Conservation (phyloP, 139 green algal species). For the Penium margaritaceum region DNA sequence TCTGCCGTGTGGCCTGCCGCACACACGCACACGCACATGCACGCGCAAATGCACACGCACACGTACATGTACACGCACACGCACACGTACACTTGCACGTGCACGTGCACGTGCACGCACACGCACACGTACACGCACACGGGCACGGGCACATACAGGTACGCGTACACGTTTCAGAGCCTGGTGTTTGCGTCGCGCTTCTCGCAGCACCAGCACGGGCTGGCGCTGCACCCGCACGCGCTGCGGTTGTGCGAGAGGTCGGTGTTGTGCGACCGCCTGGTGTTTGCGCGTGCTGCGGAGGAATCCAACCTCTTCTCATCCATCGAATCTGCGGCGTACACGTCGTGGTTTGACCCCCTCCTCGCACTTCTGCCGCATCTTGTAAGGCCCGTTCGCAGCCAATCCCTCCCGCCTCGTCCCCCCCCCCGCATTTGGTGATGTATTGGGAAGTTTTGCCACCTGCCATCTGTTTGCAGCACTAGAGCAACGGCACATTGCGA, state of each 20-base stretch:
- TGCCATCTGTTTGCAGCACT: no score
- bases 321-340: slow-evolving; percentile 77
- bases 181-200: slow-evolving; percentile 83
- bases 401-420: background rate
- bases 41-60: no score
- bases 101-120: no score
- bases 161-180: slow-evolving; percentile 93
- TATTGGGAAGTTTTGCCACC: no score
- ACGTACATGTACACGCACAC: no score
- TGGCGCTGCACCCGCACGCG: slow-evolving; percentile 15
- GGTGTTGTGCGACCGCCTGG: slow-evolving; percentile 87
- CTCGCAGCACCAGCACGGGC: slow-evolving; percentile 44
- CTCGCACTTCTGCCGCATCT: slow-evolving; percentile 53
- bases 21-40: no score
- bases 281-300: slow-evolving; percentile 84
- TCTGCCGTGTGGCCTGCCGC: no score
- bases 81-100: no score
- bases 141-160: slow-evolving; percentile 50
- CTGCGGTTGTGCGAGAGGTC: slow-evolving; percentile 79
- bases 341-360: slow-evolving; percentile 57
- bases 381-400: slow-evolving; percentile 20
- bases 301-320: slow-evolving; percentile 65
- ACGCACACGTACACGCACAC: no score
- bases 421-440: no score
- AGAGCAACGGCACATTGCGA: no score